A percentile compares a stretch with the other conserved stretches of the same genome.
Evolutionary conservation across 2,329 filamentous ascomycete genomes (phyloP).

Genomic region (Pseudocercospora fijiensis): DNA sequence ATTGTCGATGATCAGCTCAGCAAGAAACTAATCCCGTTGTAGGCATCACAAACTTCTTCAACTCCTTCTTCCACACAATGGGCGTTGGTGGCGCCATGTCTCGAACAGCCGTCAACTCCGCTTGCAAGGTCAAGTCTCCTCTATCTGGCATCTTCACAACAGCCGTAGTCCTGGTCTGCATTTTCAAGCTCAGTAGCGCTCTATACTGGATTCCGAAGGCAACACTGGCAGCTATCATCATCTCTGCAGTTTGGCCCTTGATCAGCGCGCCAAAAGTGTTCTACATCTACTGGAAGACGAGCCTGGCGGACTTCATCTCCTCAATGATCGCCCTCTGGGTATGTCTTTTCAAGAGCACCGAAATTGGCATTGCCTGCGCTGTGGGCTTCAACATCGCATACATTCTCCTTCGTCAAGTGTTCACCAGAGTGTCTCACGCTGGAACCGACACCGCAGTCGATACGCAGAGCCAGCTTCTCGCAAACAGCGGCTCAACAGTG

Average conservation of each 20-base stretch:
- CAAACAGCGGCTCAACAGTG: constrained; percentile 12
- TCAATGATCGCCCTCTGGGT: constrained; percentile 65
- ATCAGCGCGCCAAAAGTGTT: constrained; percentile 60
- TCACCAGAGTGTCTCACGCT: constrained; percentile 46
- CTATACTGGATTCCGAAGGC: constrained; percentile 69
- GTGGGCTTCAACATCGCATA: constrained; percentile 54
- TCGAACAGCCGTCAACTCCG: constrained; percentile 65
- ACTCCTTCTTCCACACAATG: constrained; percentile 65
- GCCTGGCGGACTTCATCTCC: constrained; percentile 63
- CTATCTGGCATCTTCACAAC: constrained; percentile 61
- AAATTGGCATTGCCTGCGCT: constrained; percentile 59
- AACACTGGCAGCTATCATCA: constrained; percentile 64
- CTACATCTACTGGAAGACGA: constrained; percentile 64
- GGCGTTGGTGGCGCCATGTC: constrained; percentile 67
- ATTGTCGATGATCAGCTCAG: neutral
- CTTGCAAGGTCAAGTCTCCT: constrained; percentile 62
- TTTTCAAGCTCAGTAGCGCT: constrained; percentile 59
- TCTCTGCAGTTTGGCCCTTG: constrained; percentile 63
- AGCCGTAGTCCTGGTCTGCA: constrained; percentile 60
- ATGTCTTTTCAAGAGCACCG: constrained; percentile 60
- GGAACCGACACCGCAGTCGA: constrained; percentile 21
- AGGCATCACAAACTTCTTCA: constrained; percentile 44
- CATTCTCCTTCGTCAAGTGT: constrained; percentile 59
- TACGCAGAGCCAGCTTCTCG: constrained; percentile 19
- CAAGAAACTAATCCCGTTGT: neutral